Conservation (phyloP, 345 rosid genomes). For the Excoecaria cochinchinensis region DNA sequence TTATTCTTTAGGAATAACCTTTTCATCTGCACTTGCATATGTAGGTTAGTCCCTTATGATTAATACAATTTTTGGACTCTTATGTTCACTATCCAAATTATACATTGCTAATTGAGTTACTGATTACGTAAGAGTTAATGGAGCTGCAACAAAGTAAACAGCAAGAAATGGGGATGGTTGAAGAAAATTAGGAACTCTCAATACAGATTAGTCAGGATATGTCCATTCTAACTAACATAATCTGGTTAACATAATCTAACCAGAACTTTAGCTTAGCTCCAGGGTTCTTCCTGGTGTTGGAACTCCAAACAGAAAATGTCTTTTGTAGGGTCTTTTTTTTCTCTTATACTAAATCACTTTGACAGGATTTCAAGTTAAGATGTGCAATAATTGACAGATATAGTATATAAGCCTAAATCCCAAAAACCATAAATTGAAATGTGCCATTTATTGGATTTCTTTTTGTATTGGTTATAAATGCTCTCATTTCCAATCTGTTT, state of each 20-base stretch:
- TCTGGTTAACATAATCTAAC: neutral
- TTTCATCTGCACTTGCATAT: no score
- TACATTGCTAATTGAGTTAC: constrained; percentile 1
- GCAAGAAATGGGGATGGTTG: neutral
- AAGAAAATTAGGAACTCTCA: neutral
- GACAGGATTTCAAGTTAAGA: neutral
- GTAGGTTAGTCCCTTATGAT: no score
- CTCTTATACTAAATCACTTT: neutral
- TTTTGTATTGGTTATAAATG: neutral
- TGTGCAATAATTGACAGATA: neutral
- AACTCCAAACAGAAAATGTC: neutral
- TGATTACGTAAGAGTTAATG: neutral
- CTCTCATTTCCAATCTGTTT: neutral
- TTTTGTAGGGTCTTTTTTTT: neutral
- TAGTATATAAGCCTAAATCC: neutral
- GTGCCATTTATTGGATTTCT: neutral
- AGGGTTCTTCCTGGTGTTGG: neutral
- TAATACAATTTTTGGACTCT: no score
- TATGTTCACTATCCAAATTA: neutral
- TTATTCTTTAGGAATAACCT: no score
- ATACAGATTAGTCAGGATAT: neutral
- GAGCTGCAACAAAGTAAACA: neutral
- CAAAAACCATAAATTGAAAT: neutral
- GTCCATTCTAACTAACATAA: neutral
- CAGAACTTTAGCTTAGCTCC: neutral